Base-by-base conservation (phyloP, 176 grass and related monocot genomes). In the Avena insularis region DNA sequence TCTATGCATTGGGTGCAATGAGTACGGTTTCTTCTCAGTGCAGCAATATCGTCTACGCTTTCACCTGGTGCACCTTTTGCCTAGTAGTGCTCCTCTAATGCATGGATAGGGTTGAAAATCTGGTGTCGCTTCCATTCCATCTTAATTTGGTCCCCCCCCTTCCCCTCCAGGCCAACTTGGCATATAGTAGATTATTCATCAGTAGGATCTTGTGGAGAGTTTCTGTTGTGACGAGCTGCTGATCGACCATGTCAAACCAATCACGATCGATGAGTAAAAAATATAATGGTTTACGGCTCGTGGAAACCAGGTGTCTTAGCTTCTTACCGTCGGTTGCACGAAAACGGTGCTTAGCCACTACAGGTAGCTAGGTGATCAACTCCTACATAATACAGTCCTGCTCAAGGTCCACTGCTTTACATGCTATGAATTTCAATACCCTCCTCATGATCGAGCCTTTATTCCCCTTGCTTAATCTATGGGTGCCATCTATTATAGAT, bases 401-500 rank as follows among this genome's bases (percentile, higher is more conserved):
- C 48, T 25, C 15, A 75, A 79, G 56, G 55, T 45, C 79, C 57
- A 33, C 78, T 65, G 57, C 21, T 70, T 68, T 35, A 10, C 12
- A 77, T 67, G 10, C 38, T 64, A 67, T 11, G 84, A 35, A 79
- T 73, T 87, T 79, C 84, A 90, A 74, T 79, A 83, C 43, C 83
- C 0, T 43, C 79, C 31, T 47, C 12, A 21, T 62, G 64, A 83
- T 2, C 65, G 27, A 65, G 51, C 47, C 75, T 91, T 79, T 90
- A 49, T 84, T 90, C 43, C 56, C 35, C 17, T 16, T 5, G 36
- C 58, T 75, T 81, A 85, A 79, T 76, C 51, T 38, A 65, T 23
- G 29, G 38, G 48, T 74, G 19, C 75, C 10, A 38, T 21, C 53
- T 11, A 78, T 86, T 54, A 90, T 78, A n/a, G n/a, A n/a, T n/a